phyloP scores from a whole-genome alignment of 768 basidiomycete species.

The Melanogaster broomeanus region DNA sequence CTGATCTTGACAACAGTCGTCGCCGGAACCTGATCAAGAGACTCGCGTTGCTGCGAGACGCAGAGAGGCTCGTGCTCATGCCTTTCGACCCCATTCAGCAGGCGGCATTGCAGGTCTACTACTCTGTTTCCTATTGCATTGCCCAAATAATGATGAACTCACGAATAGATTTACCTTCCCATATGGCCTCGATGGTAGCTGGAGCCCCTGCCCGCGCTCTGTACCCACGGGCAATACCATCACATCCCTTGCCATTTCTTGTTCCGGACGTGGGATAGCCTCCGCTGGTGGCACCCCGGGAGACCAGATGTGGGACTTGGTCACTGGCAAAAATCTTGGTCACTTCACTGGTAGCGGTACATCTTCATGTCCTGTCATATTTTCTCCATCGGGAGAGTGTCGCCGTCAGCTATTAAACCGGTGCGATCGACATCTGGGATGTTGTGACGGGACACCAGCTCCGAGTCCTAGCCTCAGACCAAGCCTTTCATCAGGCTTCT shows the following conservation, averaged over 20 bases:
- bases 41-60: slow-evolving; percentile 11
- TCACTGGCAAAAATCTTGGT: slow-evolving; percentile 15
- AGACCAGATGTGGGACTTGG: slow-evolving; percentile 22
- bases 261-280: slow-evolving; percentile 17
- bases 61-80: slow-evolving; percentile 19
- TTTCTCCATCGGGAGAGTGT: slow-evolving; percentile 17
- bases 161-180: slow-evolving; percentile 11
- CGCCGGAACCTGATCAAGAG: slow-evolving; percentile 7
- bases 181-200: slow-evolving; percentile 8
- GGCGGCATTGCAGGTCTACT: slow-evolving; percentile 18
- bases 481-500: background rate
- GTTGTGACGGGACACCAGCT: slow-evolving; percentile 14
- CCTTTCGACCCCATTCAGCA: slow-evolving; percentile 20
- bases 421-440: slow-evolving; percentile 18
- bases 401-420: slow-evolving; percentile 13
- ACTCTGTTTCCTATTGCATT: slow-evolving; percentile 9
- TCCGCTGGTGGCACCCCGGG: slow-evolving; percentile 38
- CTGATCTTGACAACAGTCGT: slow-evolving; percentile 7
- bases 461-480: slow-evolving; percentile 2
- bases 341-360: slow-evolving; percentile 7
- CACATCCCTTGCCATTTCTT: slow-evolving; percentile 16
- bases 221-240: slow-evolving; percentile 7
- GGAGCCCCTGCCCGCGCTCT: slow-evolving; percentile 15
- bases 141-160: slow-evolving; percentile 7
- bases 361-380: slow-evolving; percentile 16